Evolutionary conservation across 192 early-diverging fungal genomes (phyloP).

Genomic region (Thamnidium elegans): DNA sequence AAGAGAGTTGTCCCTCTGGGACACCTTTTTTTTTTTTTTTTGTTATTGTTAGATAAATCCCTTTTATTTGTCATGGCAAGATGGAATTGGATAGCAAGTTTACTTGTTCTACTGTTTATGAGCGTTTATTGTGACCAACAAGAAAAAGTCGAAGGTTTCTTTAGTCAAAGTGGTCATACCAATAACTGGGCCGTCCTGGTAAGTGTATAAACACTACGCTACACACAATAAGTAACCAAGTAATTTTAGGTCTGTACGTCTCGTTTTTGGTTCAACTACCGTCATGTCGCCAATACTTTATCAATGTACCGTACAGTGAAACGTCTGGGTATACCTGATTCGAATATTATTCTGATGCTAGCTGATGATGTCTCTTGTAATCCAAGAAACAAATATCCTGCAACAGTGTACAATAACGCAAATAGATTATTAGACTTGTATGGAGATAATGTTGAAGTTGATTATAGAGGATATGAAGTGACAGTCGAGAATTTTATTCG

Average conservation of each 20-base stretch:
- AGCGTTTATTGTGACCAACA: background rate
- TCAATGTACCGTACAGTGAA: conserved; percentile 99
- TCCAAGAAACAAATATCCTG: conserved; percentile 87
- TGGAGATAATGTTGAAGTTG: conserved; percentile 96
- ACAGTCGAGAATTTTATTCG: conserved; percentile 98
- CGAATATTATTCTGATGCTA: conserved; percentile 98
- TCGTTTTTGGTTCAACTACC: conserved; percentile 99
- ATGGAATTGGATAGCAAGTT: no score
- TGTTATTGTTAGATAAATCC: no score
- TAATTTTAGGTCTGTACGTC: conserved; percentile 83
- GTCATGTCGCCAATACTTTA: conserved; percentile 97
- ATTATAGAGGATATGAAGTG: conserved; percentile 98
- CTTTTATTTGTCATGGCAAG: no score
- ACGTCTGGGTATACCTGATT: conserved; percentile 96
- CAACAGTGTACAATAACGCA: conserved; percentile 91
- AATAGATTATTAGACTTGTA: conserved; percentile 82
- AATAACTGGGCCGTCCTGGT: conserved; percentile 99
- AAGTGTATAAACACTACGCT: conserved; percentile 21
- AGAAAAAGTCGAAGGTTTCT: conserved; percentile 53
- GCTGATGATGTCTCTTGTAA: conserved; percentile 99
- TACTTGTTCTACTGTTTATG: no score
- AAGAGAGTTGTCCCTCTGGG: no score
- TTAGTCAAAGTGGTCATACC: conserved; percentile 68
- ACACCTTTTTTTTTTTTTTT: no score
- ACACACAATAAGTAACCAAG: background rate